phyloP scores from a whole-genome alignment of 805 yeast species.

The Wickerhamiella lipophila region DNA sequence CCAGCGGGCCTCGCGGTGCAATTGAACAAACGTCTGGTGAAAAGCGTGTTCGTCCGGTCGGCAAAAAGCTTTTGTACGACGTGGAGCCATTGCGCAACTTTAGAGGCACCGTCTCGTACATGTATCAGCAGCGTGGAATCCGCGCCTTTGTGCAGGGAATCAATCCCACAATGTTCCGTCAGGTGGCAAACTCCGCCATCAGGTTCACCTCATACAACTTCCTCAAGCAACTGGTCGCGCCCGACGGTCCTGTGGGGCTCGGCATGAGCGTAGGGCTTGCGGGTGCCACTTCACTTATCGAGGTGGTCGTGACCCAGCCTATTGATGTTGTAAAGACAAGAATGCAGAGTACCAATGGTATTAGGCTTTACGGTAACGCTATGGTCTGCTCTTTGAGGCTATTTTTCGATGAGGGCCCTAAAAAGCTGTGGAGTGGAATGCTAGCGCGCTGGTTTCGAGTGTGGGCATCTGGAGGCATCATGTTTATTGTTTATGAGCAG shows the following conservation, averaged over 20 bases:
- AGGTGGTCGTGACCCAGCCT: conserved; percentile 73
- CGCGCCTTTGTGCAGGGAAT: conserved; percentile 75
- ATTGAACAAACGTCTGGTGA: neutral
- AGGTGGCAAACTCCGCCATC: conserved; percentile 62
- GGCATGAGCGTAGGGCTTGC: conserved; percentile 34
- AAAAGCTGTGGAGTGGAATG: conserved; percentile 29
- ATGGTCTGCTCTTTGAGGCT: conserved; percentile 28
- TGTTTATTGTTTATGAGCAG: conserved; percentile 45
- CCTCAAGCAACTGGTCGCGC: conserved; percentile 45
- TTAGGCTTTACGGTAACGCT: conserved; percentile 27
- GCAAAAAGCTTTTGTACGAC: conserved; percentile 19
- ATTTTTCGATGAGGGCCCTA: conserved; percentile 31
- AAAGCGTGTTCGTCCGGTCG: neutral
- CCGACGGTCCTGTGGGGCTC: conserved; percentile 20
- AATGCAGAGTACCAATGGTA: conserved; percentile 50
- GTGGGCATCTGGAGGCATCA: conserved; percentile 56
- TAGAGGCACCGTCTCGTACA: conserved; percentile 35
- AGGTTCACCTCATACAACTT: conserved; percentile 75
- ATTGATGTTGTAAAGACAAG: conserved; percentile 77
- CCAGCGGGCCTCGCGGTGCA: neutral
- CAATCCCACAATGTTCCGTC: conserved; percentile 69
- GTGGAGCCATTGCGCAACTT: conserved; percentile 22
- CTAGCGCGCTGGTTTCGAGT: conserved; percentile 57
- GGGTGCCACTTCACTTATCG: conserved; percentile 54
- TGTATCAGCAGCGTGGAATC: conserved; percentile 59